phyloP scores from a whole-genome alignment of 148 eudicot genomes.

The Fagopyrum homotropicum region DNA sequence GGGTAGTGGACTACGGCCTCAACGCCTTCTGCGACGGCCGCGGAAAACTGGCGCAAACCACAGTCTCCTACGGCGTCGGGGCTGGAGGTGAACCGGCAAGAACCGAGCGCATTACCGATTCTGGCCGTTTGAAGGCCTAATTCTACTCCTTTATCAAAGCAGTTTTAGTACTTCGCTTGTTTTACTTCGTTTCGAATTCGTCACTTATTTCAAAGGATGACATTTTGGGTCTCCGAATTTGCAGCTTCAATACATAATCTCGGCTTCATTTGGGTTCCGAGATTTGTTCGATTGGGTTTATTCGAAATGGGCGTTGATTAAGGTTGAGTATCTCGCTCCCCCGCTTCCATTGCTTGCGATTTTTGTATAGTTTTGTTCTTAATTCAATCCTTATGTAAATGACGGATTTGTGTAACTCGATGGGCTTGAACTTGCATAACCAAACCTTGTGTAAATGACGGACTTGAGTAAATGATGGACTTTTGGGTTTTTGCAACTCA shows the following conservation, averaged over 20 bases:
- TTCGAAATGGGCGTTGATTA: slow-evolving; percentile 50
- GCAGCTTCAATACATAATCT: slow-evolving; percentile 31
- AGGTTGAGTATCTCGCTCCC: slow-evolving; percentile 77
- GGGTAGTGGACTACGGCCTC: too few species aligned
- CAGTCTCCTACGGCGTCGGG: too few species aligned
- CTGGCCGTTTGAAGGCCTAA: slow-evolving; percentile 25
- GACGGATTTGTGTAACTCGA: slow-evolving; percentile 16
- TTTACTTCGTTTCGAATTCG: slow-evolving; percentile 42
- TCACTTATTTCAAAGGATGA: slow-evolving; percentile 62
- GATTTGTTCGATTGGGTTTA: slow-evolving; percentile 42
- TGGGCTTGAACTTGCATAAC: slow-evolving; percentile 24
- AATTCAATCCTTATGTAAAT: slow-evolving; percentile 42
- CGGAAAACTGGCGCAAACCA: too few species aligned
- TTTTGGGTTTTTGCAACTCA: too few species aligned
- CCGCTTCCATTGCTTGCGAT: slow-evolving; percentile 62
- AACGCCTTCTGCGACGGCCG: too few species aligned
- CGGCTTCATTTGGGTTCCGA: slow-evolving; percentile 21
- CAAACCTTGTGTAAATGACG: too few species aligned
- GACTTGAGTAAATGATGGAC: too few species aligned
- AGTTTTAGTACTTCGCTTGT: slow-evolving; percentile 40
- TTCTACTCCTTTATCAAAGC: slow-evolving; percentile 43
- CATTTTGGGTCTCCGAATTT: slow-evolving; percentile 40
- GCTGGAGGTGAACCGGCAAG: too few species aligned
- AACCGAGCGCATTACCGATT: slow-evolving; percentile 39
- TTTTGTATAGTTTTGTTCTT: slow-evolving; percentile 64